Percentiles rank a stretch among this genome's conserved stretches.
phyloP scores from a whole-genome alignment of 2,329 filamentous ascomycete genomes.

The Elsinoe necatrix region DNA sequence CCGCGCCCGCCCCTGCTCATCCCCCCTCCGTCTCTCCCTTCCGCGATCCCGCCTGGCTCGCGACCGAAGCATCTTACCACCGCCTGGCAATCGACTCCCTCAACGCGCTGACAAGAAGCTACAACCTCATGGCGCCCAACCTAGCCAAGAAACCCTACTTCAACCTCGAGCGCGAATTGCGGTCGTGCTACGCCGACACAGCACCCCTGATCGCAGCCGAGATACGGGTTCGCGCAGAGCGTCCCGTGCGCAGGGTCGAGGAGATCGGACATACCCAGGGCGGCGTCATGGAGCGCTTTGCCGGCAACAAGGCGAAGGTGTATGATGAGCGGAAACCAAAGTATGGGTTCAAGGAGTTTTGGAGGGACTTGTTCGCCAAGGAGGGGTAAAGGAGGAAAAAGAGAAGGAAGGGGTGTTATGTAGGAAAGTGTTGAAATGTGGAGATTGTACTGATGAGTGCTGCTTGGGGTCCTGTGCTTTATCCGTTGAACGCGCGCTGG shows the following conservation, averaged over 20 bases:
- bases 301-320: slow-evolving; percentile 49
- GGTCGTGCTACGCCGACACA: slow-evolving; percentile 74
- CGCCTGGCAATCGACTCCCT: slow-evolving; percentile 66
- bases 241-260: slow-evolving; percentile 35
- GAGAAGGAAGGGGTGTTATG: not conserved
- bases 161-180: slow-evolving; percentile 71
- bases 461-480: too few species aligned
- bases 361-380: slow-evolving; percentile 63
- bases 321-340: slow-evolving; percentile 66
- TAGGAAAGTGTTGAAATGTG: too few species aligned
- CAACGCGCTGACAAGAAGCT: slow-evolving; percentile 72
- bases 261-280: slow-evolving; percentile 37
- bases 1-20: slow-evolving; percentile 17
- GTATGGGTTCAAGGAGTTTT: slow-evolving; percentile 85
- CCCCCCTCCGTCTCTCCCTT: slow-evolving; percentile 44
- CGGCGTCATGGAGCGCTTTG: slow-evolving; percentile 56
- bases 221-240: slow-evolving; percentile 60
- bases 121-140: slow-evolving; percentile 90
- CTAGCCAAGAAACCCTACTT: slow-evolving; percentile 92
- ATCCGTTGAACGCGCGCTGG: too few species aligned
- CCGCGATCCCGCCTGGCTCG: slow-evolving; percentile 69
- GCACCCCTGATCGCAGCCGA: slow-evolving; percentile 65
- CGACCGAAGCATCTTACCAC: slow-evolving; percentile 65
- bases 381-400: not conserved
- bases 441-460: too few species aligned